Evolutionary conservation across 1,284 basidiomycete species (phyloP).

Genomic region (Fomitopsis betulina): DNA sequence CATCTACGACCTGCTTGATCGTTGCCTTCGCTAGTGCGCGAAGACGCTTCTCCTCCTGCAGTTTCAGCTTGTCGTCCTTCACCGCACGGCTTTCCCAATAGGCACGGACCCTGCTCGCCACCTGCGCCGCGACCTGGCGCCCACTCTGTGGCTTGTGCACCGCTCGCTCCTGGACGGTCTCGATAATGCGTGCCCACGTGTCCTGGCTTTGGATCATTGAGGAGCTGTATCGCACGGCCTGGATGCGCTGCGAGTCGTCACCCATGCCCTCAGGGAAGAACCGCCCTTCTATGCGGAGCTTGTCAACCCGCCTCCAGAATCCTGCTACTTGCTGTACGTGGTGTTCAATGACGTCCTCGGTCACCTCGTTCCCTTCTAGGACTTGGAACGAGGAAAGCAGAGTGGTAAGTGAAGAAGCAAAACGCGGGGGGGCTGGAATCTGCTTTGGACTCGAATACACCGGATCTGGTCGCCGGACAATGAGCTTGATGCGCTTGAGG

Average conservation of each 20-base stretch:
- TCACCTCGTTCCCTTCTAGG: conserved; percentile 46
- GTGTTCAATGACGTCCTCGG: conserved; percentile 36
- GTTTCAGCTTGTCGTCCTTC: conserved; percentile 59
- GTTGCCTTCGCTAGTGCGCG: conserved; percentile 69
- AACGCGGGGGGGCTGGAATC: conserved; percentile 46
- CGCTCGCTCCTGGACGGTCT: conserved; percentile 34
- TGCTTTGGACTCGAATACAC: conserved; percentile 66
- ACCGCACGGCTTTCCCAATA: conserved; percentile 76
- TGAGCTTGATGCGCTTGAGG: conserved; percentile 63
- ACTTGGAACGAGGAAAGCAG: conserved; percentile 60
- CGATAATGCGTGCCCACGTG: conserved; percentile 52
- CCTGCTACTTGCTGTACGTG: conserved; percentile 46
- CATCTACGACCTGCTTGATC: conserved; percentile 64
- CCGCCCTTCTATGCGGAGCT: conserved; percentile 36
- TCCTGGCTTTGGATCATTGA: conserved; percentile 13
- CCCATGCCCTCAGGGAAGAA: conserved; percentile 18
- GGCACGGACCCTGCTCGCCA: conserved; percentile 67
- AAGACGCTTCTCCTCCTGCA: conserved; percentile 66
- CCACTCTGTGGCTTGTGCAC: conserved; percentile 42
- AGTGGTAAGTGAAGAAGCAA: conserved; percentile 47
- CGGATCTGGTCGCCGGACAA: conserved; percentile 60
- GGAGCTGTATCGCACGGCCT: not conserved
- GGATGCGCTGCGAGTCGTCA: conserved; percentile 11
- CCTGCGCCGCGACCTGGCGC: conserved; percentile 45
- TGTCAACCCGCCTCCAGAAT: conserved; percentile 49